Conservation (phyloP, 106 monocot species). For the Dactylorhiza incarnata region DNA sequence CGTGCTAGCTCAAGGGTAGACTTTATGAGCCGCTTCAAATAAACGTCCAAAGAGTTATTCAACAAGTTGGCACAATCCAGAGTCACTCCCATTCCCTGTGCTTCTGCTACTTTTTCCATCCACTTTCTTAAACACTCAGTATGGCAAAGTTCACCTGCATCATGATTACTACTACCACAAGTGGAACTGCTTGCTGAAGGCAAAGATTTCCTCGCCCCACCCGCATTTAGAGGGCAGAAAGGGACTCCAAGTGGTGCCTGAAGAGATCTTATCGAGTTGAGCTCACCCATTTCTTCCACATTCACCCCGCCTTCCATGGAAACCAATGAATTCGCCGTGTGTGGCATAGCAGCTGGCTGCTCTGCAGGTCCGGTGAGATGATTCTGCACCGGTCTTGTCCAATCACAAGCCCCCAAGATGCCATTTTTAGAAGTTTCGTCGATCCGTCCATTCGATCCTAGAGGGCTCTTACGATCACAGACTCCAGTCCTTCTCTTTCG, state of each 20-base stretch:
- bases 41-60: constrained; percentile 58
- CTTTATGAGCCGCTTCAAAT: constrained; percentile 51
- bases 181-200: constrained; percentile 9
- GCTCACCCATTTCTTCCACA: constrained; percentile 4
- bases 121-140: constrained; percentile 39
- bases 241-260: constrained; percentile 62
- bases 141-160: constrained; percentile 45
- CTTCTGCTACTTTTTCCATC: constrained; percentile 56
- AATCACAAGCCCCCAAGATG: constrained; percentile 15
- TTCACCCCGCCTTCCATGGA: constrained; percentile 11
- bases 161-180: constrained; percentile 16
- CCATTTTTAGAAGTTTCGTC: constrained; percentile 16
- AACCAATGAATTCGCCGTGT: constrained; percentile 7
- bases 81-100: constrained; percentile 43
- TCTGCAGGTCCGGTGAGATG: constrained; percentile 19
- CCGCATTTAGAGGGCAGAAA: constrained; percentile 27
- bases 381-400: constrained; percentile 19
- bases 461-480: constrained; percentile 24
- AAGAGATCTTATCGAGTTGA: constrained; percentile 20
- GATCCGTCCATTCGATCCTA: constrained; percentile 21
- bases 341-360: constrained; percentile 15
- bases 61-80: constrained; percentile 60
- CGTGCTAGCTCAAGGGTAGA: constrained; percentile 41
- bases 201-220: constrained; percentile 19
- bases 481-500: constrained; percentile 31